A percentile compares a stretch with the other conserved stretches of the same genome.
These are phyloP conservation scores for Lindgomyces ingoldianus DNA, from an alignment of 495 filamentous ascomycete species.

Conservation along the genomic window DNA sequence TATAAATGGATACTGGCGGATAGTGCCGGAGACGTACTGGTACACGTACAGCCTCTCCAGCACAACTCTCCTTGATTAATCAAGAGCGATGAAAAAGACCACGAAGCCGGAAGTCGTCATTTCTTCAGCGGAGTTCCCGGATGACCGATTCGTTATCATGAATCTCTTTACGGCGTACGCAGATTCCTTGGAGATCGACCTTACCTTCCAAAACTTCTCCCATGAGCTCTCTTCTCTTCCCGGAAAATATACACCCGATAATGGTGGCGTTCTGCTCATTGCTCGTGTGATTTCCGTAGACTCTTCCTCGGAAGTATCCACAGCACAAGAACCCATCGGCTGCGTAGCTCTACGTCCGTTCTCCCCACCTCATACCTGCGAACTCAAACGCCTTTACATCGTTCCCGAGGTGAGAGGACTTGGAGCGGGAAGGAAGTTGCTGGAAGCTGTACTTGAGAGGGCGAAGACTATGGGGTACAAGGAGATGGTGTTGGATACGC, in stretches of 20 bases:
- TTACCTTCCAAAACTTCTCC: slow-evolving; percentile 60
- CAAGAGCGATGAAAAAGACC: too few species aligned
- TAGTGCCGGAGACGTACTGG: too few species aligned
- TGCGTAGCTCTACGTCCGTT: slow-evolving; percentile 53
- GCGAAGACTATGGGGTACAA: slow-evolving; percentile 54
- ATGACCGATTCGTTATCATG: slow-evolving; percentile 44
- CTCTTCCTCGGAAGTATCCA: neutral
- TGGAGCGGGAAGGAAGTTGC: slow-evolving; percentile 52
- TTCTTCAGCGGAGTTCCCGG: slow-evolving; percentile 17
- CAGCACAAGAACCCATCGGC: slow-evolving; percentile 46
- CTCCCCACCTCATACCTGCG: slow-evolving; percentile 49
- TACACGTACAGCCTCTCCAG: too few species aligned
- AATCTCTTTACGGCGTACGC: slow-evolving; percentile 57
- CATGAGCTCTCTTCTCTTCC: slow-evolving; percentile 56
- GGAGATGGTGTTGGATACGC: slow-evolving; percentile 60
- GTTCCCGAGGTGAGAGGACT: slow-evolving; percentile 49
- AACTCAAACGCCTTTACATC: slow-evolving; percentile 64
- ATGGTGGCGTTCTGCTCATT: slow-evolving; percentile 51
- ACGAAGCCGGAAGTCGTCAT: too few species aligned
- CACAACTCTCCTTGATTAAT: too few species aligned
- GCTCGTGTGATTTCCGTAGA: slow-evolving; percentile 33
- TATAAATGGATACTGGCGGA: too few species aligned
- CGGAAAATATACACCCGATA: slow-evolving; percentile 54
- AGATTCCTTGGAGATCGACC: slow-evolving; percentile 55
- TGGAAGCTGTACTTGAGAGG: slow-evolving; percentile 48